Base-by-base conservation (phyloP, 2,329 filamentous ascomycete genomes). In the Fusarium decemcellulare region DNA sequence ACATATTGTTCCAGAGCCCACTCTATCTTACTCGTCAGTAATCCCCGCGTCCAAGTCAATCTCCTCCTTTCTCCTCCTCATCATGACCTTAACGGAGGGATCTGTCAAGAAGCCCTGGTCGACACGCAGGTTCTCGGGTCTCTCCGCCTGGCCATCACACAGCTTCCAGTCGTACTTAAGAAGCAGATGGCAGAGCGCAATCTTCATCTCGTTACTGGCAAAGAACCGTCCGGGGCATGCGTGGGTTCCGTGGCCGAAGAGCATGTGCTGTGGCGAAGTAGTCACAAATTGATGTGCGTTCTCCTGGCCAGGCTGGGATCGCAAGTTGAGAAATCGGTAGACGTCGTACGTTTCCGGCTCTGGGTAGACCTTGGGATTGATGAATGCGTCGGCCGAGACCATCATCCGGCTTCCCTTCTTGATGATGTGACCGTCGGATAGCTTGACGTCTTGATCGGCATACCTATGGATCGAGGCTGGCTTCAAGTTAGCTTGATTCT, bases 171-270 rank as follows among this genome's bases (percentile, higher is more conserved):
- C 86, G 63, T 86, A 88, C 62, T 86, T 85, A 27, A 84, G 67
- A 1, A 87, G 56, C 44, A 87, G 69, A 62, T 86, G 82, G 3
- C 83, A 78, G 5, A 88, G 60, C 2, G 85, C 76, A 71, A 88
- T 83, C 75, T 88, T 88, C 36, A 86, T 76, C 74, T 86, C 85
- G 46, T 84, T 82, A 0, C 83, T 81, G 0, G 86, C 85, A 64
- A 88, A 87, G 76, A 88, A 88, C 1, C 86, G 80, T 0, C 86
- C 86, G 0, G 84, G 83, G 53, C 86, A 85, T 1, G 83, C 84
- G 73, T 89, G 86, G 16, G 46, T 50, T 18, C 30, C 46, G n/a
- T 50, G 46, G 5, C 30, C 46, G 7, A 50, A 50, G 11, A 50
- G 46, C 46, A 50, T 50, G 2, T 50, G 46, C 5, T 50, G 46